Evolutionary conservation across 192 early-diverging fungal genomes (phyloP).

Genomic region (Coemansia sp.): DNA sequence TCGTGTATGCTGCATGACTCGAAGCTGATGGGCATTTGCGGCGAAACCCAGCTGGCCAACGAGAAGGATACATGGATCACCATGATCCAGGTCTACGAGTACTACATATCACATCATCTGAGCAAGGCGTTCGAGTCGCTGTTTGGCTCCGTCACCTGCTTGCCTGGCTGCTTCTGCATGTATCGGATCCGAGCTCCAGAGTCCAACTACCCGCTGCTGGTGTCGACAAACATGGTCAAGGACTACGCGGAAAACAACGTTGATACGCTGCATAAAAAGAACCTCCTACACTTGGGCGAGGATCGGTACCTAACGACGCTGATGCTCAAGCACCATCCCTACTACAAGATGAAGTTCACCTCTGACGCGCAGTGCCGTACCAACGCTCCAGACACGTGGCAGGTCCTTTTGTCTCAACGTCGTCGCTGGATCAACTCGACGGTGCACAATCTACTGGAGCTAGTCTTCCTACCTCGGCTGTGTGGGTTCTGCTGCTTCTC

Average conservation of each 20-base stretch:
- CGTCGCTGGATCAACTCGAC: slow-evolving; percentile 99
- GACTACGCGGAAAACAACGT: slow-evolving; percentile 96
- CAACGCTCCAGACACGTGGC: slow-evolving; percentile 94
- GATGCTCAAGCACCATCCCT: slow-evolving; percentile 98
- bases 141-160: slow-evolving; percentile 96
- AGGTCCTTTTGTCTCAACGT: slow-evolving; percentile 94
- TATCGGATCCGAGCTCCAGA: slow-evolving; percentile 92
- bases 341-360: slow-evolving; percentile 93
- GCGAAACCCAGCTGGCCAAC: slow-evolving; percentile 94
- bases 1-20: slow-evolving; percentile 92
- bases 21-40: slow-evolving; percentile 93
- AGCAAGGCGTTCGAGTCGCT: slow-evolving; percentile 98
- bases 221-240: slow-evolving; percentile 79
- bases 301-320: slow-evolving; percentile 96
- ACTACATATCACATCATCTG: slow-evolving; percentile 97
- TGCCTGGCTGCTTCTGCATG: slow-evolving; percentile 99
- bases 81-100: slow-evolving; percentile 99
- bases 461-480: slow-evolving; percentile 89
- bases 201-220: slow-evolving; percentile 89
- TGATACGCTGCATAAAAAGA: slow-evolving; percentile 98
- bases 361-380: slow-evolving; percentile 95
- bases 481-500: slow-evolving; percentile 99
- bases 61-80: slow-evolving; percentile 95
- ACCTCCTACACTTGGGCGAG: slow-evolving; percentile 97
- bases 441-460: slow-evolving; percentile 96